phyloP scores from a whole-genome alignment of 164 flowering plant genomes.

The Kalanchoe fedtschenkoi region DNA sequence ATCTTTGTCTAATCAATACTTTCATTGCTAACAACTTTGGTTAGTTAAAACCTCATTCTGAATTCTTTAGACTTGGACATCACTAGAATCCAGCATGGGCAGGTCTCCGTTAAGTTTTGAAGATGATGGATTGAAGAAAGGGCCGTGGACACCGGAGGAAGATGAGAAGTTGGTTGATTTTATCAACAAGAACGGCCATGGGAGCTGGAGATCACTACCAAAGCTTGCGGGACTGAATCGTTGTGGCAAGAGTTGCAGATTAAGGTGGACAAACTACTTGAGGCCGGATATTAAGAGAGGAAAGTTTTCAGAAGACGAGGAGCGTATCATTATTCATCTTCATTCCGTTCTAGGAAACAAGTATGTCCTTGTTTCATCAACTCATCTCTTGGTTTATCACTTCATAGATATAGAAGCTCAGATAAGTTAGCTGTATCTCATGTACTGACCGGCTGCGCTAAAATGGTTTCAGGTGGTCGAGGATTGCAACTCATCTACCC shows the following conservation, averaged over 20 bases:
- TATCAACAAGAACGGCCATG: constrained; percentile 44
- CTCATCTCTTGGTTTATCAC: background rate
- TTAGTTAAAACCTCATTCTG: background rate
- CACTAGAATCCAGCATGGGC: constrained; percentile 20
- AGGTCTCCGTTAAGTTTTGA: constrained; percentile 32
- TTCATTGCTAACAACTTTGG: constrained; percentile 1
- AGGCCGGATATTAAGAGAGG: constrained; percentile 60
- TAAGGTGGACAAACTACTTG: constrained; percentile 50
- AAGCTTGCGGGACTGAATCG: constrained; percentile 53
- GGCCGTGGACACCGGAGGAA: constrained; percentile 60
- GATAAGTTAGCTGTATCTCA: background rate
- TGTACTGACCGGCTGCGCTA: background rate
- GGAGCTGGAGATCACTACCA: constrained; percentile 53
- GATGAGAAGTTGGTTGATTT: constrained; percentile 36
- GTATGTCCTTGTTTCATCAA: constrained; percentile 15
- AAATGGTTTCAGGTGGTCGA: constrained; percentile 46
- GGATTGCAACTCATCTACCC: constrained; percentile 58
- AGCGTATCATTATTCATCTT: constrained; percentile 39
- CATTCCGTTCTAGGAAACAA: constrained; percentile 65
- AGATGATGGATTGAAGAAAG: constrained; percentile 34
- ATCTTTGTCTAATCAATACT: background rate
- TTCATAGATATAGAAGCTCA: background rate
- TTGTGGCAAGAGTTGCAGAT: constrained; percentile 64
- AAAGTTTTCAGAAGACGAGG: constrained; percentile 46
- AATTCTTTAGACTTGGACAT: background rate